A percentile compares a stretch with the other conserved stretches of the same genome.
These are phyloP conservation scores for Parafenestella ontariensis DNA, from an alignment of 2,329 filamentous ascomycete species.

Conservation along the genomic window DNA sequence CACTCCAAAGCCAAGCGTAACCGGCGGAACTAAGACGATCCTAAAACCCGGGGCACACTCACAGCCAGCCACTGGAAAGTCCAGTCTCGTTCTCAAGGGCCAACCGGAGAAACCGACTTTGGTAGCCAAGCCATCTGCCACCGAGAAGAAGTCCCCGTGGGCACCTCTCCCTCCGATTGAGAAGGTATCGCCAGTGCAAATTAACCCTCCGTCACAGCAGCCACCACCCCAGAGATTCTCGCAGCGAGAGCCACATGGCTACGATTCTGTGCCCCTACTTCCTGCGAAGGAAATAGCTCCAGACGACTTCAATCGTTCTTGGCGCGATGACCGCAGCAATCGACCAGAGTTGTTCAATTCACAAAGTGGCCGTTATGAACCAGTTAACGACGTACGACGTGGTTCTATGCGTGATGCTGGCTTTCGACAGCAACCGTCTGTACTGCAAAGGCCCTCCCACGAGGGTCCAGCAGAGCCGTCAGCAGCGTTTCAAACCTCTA, in stretches of 20 bases:
- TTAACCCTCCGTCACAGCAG: conserved; percentile 61
- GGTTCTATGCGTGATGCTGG: conserved; percentile 72
- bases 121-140: conserved; percentile 73
- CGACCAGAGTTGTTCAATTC: conserved; percentile 86
- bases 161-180: conserved; percentile 85
- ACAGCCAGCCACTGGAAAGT: conserved; percentile 45
- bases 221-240: conserved; percentile 57
- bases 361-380: conserved; percentile 92
- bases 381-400: conserved; percentile 77
- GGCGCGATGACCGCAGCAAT: conserved; percentile 74
- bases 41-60: conserved; percentile 55
- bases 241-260: conserved; percentile 63
- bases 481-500: conserved; percentile 81
- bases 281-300: conserved; percentile 85
- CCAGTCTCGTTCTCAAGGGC: conserved; percentile 70
- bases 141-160: conserved; percentile 89
- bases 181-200: conserved; percentile 72
- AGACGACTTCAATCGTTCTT: conserved; percentile 89
- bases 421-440: conserved; percentile 75
- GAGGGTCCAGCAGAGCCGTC: conserved; percentile 81
- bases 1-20: conserved; percentile 47
- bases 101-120: conserved; percentile 74
- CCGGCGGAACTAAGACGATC: conserved; percentile 55
- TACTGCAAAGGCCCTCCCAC: conserved; percentile 76
- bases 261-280: conserved; percentile 61